Base-by-base conservation (phyloP, 805 yeast species). In the Candida golubevii region DNA sequence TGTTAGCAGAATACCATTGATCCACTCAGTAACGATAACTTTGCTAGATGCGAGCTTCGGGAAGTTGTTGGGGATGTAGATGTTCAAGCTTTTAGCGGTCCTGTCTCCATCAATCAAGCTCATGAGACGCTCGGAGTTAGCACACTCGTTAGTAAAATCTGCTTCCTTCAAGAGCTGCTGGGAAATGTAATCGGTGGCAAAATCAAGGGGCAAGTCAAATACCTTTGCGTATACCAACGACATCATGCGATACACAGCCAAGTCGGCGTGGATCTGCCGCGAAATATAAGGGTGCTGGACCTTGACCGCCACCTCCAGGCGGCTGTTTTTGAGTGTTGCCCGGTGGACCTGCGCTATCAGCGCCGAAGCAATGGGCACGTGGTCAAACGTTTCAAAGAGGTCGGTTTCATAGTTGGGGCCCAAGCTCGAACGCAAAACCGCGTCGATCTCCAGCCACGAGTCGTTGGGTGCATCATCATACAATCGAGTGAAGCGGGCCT, bases 381-480 rank as follows among this genome's bases (percentile, higher is more conserved):
- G 77, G 30, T 81, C 83, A 33, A 85, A 66, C 7, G 49, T 48
- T 1, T 61, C 60, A 51, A 80, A 80, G 0, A 67, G 33, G 14
- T 55, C 54, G 9, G 62, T 53, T 35, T 58, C 60, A 58, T 77
- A 78, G 50, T 71, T 51, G 0, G 44, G 39, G 7, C 83, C 83
- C 36, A 75, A 52, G 38, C 71, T 72, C 13, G 49, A 51, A 12
- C 49, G 56, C 46, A 81, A 59, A 2, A 70, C 63, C 4, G 47
- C 41, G 42, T 80, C 78, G 13, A 75, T 64, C 1, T 59, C 55
- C 1, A 44, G 55, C 85, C 85, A 80, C 1, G 66, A 43, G 54
- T 80, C 85, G 8, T 60, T 58, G 0, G 89, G 88, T 1, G 91
- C 93, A 39, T 72, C 69, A 57, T 85, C 93, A 54, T 83, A 85